Conservation (phyloP, 2,329 filamentous ascomycete genomes). For the Alternaria panax region DNA sequence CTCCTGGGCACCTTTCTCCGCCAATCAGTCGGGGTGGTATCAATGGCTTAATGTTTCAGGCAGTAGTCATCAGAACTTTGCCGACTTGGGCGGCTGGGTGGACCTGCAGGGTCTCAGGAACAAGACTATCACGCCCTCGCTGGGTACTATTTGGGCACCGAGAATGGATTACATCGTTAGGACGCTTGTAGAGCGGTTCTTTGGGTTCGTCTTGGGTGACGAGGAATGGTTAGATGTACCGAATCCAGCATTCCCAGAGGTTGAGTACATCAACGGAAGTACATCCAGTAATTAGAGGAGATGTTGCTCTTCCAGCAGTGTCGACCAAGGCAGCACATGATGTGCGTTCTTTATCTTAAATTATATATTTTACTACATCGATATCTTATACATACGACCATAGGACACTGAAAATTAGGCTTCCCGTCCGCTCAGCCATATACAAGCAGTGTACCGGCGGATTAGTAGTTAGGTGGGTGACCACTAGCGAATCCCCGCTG, state of each 20-base stretch:
- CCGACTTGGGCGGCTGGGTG: conserved; percentile 33
- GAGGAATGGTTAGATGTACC: conserved; percentile 7
- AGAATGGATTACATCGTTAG: conserved; percentile 29
- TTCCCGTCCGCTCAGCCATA: neutral
- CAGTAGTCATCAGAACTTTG: conserved; percentile 28
- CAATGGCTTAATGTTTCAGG: conserved; percentile 29
- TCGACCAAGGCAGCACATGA: no score
- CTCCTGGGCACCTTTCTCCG: conserved; percentile 27
- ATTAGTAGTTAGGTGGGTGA: neutral
- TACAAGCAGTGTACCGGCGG: neutral
- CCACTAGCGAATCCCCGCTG: neutral
- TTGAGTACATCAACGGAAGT: neutral
- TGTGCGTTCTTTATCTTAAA: no score
- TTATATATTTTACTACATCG: rapidly evolving
- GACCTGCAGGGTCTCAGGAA: conserved; percentile 29
- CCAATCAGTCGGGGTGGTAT: conserved; percentile 32
- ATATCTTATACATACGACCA: neutral
- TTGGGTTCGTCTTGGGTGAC: conserved; percentile 22
- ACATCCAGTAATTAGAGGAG: neutral
- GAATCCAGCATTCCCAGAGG: neutral
- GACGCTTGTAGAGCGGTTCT: conserved; percentile 20
- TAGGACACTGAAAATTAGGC: neutral
- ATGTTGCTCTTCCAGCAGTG: neutral
- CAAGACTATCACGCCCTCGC: conserved; percentile 14
- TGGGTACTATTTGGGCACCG: conserved; percentile 25